Conservation (phyloP, 1,284 basidiomycete species). For the Cutaneotrichosporon mucoides region DNA sequence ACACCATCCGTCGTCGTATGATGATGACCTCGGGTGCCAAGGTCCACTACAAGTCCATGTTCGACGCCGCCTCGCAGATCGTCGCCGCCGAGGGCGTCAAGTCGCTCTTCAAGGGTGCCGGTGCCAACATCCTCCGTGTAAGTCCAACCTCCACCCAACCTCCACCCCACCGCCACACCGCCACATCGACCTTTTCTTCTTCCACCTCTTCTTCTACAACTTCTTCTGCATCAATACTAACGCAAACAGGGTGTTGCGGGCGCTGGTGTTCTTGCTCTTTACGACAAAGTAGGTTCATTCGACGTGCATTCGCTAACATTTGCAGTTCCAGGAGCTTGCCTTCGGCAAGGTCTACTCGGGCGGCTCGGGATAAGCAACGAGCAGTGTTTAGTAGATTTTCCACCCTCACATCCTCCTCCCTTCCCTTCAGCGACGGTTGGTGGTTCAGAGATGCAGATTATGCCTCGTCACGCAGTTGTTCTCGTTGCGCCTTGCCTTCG, state of each 20-base stretch:
- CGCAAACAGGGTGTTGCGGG: constrained; percentile 56
- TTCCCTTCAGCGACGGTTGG: background rate
- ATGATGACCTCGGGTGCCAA: constrained; percentile 82
- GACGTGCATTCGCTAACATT: too few relatives aligned
- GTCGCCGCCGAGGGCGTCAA: constrained; percentile 57
- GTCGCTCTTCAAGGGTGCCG: constrained; percentile 60
- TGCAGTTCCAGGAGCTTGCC: constrained; percentile 55
- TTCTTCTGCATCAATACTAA: too few relatives aligned
- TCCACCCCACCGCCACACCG: too few relatives aligned
- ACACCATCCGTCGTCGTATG: constrained; percentile 94
- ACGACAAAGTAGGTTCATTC: too few relatives aligned
- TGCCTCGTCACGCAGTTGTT: background rate
- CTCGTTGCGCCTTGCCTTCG: too few relatives aligned
- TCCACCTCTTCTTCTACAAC: too few relatives aligned
- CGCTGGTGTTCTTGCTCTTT: constrained; percentile 65
- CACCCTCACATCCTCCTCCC: background rate
- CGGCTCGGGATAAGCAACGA: constrained; percentile 41
- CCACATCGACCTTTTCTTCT: too few relatives aligned
- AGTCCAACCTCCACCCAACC: too few relatives aligned
- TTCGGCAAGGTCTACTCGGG: constrained; percentile 84
- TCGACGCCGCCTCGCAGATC: constrained; percentile 63
- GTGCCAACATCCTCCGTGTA: constrained; percentile 58
- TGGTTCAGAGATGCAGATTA: constrained; percentile 1
- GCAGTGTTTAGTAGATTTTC: background rate
- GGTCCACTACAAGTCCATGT: constrained; percentile 56